Base-by-base conservation (phyloP, 2,329 filamentous ascomycete species). In the Lecanoromycetidae sp. region DNA sequence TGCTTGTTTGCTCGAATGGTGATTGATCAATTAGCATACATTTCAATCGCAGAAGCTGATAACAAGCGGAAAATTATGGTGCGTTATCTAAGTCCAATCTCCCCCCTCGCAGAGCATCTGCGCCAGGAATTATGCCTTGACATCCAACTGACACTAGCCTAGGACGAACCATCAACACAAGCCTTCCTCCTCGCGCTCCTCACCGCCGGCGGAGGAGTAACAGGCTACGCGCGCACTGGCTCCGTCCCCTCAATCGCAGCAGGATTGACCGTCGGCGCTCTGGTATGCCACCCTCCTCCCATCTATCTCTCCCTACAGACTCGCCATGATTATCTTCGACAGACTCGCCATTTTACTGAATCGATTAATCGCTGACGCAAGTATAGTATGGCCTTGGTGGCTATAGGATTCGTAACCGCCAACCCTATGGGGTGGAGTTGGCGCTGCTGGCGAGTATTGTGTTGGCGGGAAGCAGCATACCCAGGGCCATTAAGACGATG, bases 381-480 rank as follows among this genome's bases (percentile, higher is more conserved):
- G n/a, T n/a, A 48, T 46, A 71, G 63, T 83, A 98, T 66, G 80
- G 79, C 20, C 71, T 94, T 35, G 86, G 87, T 53, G 88, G 83
- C 54, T 80, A 84, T 60, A 84, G 88, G 50, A 80, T 94, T 53
- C 80, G 82, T 57, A 80, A 79, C 57, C 71, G 75, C 52, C 75
- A 87, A 62, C 63, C 84, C 3, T 94, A 91, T 63, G 91, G 90
- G 53, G 69, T 93, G 56, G 91, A 96, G 66, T 71, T 94, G 35
- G 85, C 83, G n/a, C 74, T 98, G 8, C 71, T 95, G 35, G 91
- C 91, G 4, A 94, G 86, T 0, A 59, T 87, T n/a, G 69, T 96
- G 22, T 75, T 98, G 29, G 90, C 76, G 2, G 87, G 87, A 17
- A 84, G 84, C 34, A 83, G 85, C 2, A 81, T 96, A 51, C 91